Evolutionary conservation across 2,329 filamentous ascomycete species (phyloP), one percentile per base, ranked within the genome.

Genomic region (Fusarium pseudonygamai): DNA sequence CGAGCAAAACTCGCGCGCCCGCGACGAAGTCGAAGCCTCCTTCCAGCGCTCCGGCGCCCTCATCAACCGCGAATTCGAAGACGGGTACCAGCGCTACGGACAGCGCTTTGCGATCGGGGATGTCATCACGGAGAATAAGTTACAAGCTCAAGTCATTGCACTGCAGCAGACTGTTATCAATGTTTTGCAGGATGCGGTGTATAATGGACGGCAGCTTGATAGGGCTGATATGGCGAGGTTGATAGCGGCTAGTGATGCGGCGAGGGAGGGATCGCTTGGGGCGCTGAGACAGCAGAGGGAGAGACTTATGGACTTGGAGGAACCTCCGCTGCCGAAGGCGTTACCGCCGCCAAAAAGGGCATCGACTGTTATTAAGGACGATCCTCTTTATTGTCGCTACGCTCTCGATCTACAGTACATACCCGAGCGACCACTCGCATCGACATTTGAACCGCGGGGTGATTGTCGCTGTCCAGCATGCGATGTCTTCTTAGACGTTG

Each of bases 81-180:
- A 75, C 8, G 76, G 76, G 5, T 78, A 77, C 18, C 57, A 74
- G 4, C 61, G 72, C 39, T 74, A 77, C 39, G 76, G 76, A 0
- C 65, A 60, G 34, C 58, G 63, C 39, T 78, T 78, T 22, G 76
- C 76, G 8, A 57, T 78, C 7, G 76, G 76, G 6, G 76, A 78
- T 20, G 72, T 77, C 4, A 57, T 78, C 3, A 78, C 76, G 5
- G 76, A 78, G 63, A 78, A 78, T 14, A 75, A 70, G 46, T 15
- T 78, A 3, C 76, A 78, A 26, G 76, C 76, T 4, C 76, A 78
- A 28, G 74, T 78, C 14, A 78, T 78, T 26, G 64, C 75, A 1
- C 62, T 78, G 18, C 76, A 78, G 52, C 76, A 78, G 53, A 78
- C 76, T 16, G 76, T 78, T 20, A 78, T 78, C 30, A 68, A 75